Base-by-base conservation (phyloP, 169 alveolate species). In the Cyclospora cayetanensis region DNA sequence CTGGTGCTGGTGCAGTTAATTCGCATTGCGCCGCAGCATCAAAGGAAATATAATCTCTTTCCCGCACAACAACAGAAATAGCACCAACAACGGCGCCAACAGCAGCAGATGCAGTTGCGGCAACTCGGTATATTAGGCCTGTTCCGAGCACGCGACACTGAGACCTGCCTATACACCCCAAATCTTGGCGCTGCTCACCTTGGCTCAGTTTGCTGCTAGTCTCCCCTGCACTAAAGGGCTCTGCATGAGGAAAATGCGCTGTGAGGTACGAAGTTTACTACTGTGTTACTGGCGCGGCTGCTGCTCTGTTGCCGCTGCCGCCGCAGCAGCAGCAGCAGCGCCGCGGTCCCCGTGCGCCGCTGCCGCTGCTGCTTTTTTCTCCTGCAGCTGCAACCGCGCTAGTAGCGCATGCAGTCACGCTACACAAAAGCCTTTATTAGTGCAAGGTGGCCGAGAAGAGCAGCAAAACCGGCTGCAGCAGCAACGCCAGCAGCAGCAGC, bases 341-440 rank as follows among this genome's bases (percentile, higher is more conserved):
- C 68, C 41, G 35, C 88, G 85, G 85, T 74, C 85, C 85, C 85
- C 85, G 88, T 77, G 88, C 88, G 70, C 88, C 88, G 70, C 88
- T 27, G 88, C 68, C 22, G 72, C 72, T 2, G 88, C 88, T 46
- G 88, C 88, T 46, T 74, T 63, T 74, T 74, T 66, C 88, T 46
- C 72, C 88, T 46, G 88, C 88, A 31, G 88, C 74, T 43, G 27
- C 72, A 12, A 31, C 70, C 50, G 52, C 88, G 88, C 88, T 79
- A 79, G 60, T 55, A 15, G 42, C 43, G 88, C 72, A 43, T 46
- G 88, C 66, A 79, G 43, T 79, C 11, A 43, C 29, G 68, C 70
- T 79, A 46, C 29, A 79, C 20, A 79, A 79, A 79, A 37, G 25
- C 66, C 41, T 43, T 43, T 79, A 79, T 46, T 7, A 46, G 27